These are phyloP conservation scores for Boletus fagicola DNA, from an alignment of 768 basidiomycete species.

Conservation along the genomic window DNA sequence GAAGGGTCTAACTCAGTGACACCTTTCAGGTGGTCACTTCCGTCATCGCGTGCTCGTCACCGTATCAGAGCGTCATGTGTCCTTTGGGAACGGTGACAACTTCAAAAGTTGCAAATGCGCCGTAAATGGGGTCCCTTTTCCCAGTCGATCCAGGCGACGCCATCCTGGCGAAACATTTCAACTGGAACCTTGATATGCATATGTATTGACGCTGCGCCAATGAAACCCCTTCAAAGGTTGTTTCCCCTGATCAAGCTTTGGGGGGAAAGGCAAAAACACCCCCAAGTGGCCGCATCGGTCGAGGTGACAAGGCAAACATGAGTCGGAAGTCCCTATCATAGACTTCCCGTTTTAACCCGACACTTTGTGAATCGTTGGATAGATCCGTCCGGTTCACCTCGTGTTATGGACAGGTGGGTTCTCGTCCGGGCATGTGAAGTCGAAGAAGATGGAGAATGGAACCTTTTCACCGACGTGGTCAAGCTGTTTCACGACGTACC, in stretches of 20 bases:
- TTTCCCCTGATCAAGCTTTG: neutral
- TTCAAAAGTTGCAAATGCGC: neutral
- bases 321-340: neutral
- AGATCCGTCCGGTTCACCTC: conserved; percentile 20
- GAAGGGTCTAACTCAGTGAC: neutral
- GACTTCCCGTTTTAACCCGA: neutral
- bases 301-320: neutral
- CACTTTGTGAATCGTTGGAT: neutral
- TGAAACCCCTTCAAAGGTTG: neutral
- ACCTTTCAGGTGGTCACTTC: neutral
- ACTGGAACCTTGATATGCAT: neutral
- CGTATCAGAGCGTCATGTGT: neutral
- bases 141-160: too few species aligned
- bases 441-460: neutral
- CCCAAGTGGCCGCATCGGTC: neutral
- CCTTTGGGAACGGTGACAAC: neutral
- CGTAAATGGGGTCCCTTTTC: neutral
- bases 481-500: neutral
- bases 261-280: neutral
- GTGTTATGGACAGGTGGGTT: neutral
- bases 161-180: neutral
- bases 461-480: neutral
- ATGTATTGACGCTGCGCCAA: neutral
- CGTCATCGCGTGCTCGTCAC: neutral
- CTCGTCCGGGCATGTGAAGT: neutral